These are phyloP conservation scores for Penicillium sp. DNA, from an alignment of 2,329 filamentous ascomycete species.

Conservation along the genomic window DNA sequence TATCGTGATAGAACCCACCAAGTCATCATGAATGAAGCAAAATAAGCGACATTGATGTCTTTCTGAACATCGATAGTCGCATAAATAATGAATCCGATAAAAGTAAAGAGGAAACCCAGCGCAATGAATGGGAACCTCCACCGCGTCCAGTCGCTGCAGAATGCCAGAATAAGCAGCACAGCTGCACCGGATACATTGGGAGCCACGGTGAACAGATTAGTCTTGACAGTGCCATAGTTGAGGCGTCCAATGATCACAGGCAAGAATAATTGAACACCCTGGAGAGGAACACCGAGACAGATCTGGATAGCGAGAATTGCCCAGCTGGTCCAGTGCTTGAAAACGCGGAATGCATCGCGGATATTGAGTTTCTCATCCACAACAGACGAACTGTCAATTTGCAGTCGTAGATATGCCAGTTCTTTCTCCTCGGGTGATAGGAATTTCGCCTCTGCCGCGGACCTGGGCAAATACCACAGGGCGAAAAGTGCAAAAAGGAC, in stretches of 20 bases:
- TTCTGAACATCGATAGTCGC: constrained; percentile 65
- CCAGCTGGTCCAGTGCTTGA: constrained; percentile 34
- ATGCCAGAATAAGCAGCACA: constrained; percentile 71
- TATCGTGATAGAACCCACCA: constrained; percentile 51
- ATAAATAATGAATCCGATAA: constrained; percentile 74
- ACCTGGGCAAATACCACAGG: constrained; percentile 45
- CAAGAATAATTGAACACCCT: constrained; percentile 34
- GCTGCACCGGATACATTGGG: constrained; percentile 73
- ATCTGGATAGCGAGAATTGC: constrained; percentile 33
- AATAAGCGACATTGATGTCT: constrained; percentile 67
- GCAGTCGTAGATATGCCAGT: constrained; percentile 41
- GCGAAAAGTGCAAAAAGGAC: constrained; percentile 43
- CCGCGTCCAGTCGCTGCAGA: constrained; percentile 66
- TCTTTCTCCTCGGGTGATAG: constrained; percentile 42
- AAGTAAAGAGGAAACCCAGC: constrained; percentile 70
- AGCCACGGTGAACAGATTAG: constrained; percentile 69
- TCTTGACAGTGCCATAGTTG: constrained; percentile 60
- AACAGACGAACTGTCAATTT: constrained; percentile 38
- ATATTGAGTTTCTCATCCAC: constrained; percentile 38
- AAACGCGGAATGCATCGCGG: constrained; percentile 33
- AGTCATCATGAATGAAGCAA: constrained; percentile 75
- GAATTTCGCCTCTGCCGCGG: constrained; percentile 46
- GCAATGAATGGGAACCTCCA: constrained; percentile 70
- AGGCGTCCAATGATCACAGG: constrained; percentile 35
- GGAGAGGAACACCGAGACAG: constrained; percentile 34